Evolutionary conservation across 2,329 filamentous ascomycete genomes (phyloP), one percentile per base, ranked within the genome.

Genomic region (Talaromyces sp.): DNA sequence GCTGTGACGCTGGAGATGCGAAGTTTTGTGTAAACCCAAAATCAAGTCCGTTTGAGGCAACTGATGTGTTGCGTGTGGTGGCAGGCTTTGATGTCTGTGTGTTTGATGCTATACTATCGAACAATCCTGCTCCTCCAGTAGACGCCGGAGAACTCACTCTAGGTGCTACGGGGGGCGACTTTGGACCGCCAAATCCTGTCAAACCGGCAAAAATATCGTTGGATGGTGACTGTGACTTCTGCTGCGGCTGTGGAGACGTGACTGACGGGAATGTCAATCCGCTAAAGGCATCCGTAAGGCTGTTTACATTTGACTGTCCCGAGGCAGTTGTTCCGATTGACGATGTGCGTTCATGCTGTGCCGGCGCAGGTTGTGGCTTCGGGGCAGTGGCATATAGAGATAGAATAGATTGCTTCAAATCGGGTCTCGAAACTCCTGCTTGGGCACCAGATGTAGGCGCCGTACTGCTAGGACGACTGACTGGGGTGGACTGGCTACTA

Each of bases 401-500:
- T 58, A 99, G 81, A 67, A 99, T 99, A 2, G 94, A 98, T 78
- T 97, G 94, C 80, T 99, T 99, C 66, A 99, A 82, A 75, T 99
- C 95, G 2, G 94, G 93, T 67, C 95, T 86, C 54, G 93, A 96
- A 71, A 91, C 89, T 13, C 85, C 84, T 19, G 82, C 82, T 3
- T 84, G 76, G 5, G 85, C 84, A 31, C 74, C 73, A 54, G 86
- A 80, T 13, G 88, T 86, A 19, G 89, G 87, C 4, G 89, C 86
- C 22, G 92, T 92, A 79, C 92, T 97, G 6, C 91, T 87, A n/a
- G 93, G 91, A 62, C 93, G 86, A 62, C 81, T 82, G 37, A 89
- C 87, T n/a, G 92, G 87, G 10, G 90, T 84, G 41, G 89, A 82
- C 47, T 89, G 82, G 37, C 87, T 79, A 61, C 88, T 87, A 43